Base-by-base conservation (phyloP, 1,284 basidiomycete species). In the Naganishia albida region DNA sequence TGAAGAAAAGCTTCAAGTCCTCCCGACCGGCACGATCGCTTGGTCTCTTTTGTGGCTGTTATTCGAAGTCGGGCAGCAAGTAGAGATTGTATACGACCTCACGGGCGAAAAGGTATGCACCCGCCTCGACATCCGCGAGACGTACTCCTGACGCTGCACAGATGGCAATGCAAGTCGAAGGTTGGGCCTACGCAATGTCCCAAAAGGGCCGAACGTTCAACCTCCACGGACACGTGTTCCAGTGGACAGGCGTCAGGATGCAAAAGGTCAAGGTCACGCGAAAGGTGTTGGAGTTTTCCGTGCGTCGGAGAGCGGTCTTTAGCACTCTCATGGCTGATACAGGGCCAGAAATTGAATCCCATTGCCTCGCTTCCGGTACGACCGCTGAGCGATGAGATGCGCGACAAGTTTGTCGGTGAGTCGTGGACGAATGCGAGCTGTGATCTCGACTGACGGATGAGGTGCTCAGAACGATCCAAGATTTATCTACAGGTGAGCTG, bases 141-240 rank as follows among this genome's bases (percentile, higher is more conserved):
- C 20, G 43, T 1, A 12, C 25, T 26, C 15, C n/a, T 44, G 26
- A 56, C 13, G 40, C 54, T n/a, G 40, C 23, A 25, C 28, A 56
- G 54, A 56, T 56, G 54, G 54, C 54, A 7, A 56, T 56, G 54
- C 54, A 56, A 44, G 40, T 56, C 40, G 54, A 56, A 44, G 54
- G 54, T 18, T 56, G 54, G 54, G 54, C 54, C 3, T 56, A 56
- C 13, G 54, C 54, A 18, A 56, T 56, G 54, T 56, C 54, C 15
- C 54, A 56, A 30, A 56, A 56, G 44, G 54, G 54, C 8, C 40
- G 54, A 8, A 56, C 54, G 10, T 56, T 56, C 16, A 56, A 56
- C n/a, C 23, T 56, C 7, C 54, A 56, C 42, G 54, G 54, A 16
- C 54, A 56, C 15, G 54, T 56, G 20, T 56, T 56, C 28, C 54